phyloP scores from a whole-genome alignment of 371 early-diverging fungal genomes.

The Catenaria anguillulae region DNA sequence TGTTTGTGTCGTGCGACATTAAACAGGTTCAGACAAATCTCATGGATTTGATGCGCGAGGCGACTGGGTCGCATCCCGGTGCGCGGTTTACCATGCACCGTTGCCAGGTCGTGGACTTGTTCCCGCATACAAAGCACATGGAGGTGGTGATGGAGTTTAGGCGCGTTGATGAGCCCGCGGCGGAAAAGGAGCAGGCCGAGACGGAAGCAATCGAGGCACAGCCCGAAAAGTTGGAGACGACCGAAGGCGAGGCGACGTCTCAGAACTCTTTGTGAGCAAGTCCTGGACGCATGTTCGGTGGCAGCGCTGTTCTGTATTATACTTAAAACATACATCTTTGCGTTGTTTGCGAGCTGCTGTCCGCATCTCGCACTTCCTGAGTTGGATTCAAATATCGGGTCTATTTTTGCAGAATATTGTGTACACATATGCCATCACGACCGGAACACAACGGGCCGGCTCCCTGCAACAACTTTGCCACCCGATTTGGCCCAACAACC shows the following conservation, averaged over 20 bases:
- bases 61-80: constrained; percentile 39
- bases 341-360: too few species aligned
- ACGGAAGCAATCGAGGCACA: neutral
- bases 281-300: too few species aligned
- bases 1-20: constrained; percentile 64
- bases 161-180: constrained; percentile 5
- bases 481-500: constrained; percentile 66
- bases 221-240: neutral
- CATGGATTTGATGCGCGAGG: constrained; percentile 43
- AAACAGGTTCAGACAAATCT: constrained; percentile 48
- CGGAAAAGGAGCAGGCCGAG: constrained; percentile 7
- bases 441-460: constrained; percentile 10
- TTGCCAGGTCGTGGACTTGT: constrained; percentile 54
- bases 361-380: too few species aligned
- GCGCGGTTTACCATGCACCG: constrained; percentile 43
- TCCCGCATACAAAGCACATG: constrained; percentile 60
- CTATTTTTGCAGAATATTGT: too few species aligned
- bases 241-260: too few species aligned
- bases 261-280: too few species aligned
- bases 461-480: constrained; percentile 54
- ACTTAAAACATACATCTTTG: too few species aligned
- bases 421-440: neutral
- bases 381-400: too few species aligned
- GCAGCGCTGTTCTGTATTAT: too few species aligned
- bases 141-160: constrained; percentile 58